A percentile compares a stretch with the other conserved stretches of the same genome.
phyloP scores from a whole-genome alignment of 2,329 filamentous ascomycete species.

The Xylariaceae sp. region DNA sequence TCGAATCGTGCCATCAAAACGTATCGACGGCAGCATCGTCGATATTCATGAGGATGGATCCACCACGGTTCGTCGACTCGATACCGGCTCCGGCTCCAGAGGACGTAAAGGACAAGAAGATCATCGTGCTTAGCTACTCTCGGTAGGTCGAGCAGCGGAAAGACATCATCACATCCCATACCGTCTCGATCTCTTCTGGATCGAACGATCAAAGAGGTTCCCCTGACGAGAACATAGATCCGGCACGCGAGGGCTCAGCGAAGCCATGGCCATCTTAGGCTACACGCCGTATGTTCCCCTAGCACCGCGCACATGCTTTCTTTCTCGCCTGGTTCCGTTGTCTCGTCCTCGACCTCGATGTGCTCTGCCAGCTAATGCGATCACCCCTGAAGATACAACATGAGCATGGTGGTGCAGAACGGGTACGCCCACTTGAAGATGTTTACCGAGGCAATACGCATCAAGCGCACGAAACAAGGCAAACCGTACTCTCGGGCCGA shows the following conservation, averaged over 20 bases:
- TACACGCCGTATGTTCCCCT: constrained; percentile 8
- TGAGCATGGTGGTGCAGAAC: neutral
- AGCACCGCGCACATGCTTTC: neutral
- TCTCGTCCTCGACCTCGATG: neutral
- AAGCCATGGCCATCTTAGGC: constrained; percentile 9
- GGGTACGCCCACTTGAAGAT: constrained; percentile 11
- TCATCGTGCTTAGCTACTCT: constrained; percentile 11
- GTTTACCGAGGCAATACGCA: constrained; percentile 12
- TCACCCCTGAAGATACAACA: constrained; percentile 9
- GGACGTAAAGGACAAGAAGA: constrained; percentile 6
- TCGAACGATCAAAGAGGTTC: neutral
- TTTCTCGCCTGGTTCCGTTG: neutral
- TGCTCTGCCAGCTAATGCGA: neutral
- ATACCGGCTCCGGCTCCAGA: constrained; percentile 3
- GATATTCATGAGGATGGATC: neutral
- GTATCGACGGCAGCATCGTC: too few relatives aligned
- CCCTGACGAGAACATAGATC: constrained; percentile 6
- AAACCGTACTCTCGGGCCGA: constrained; percentile 14
- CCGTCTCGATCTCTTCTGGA: neutral
- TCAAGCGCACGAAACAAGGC: constrained; percentile 4
- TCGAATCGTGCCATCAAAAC: too few relatives aligned
- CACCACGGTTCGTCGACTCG: constrained; percentile 8
- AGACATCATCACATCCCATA: neutral
- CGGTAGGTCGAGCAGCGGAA: neutral
- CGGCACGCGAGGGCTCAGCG: constrained; percentile 13